phyloP scores from a whole-genome alignment of 2,329 filamentous ascomycete genomes.

The Aspergillus brunneoviolaceus region DNA sequence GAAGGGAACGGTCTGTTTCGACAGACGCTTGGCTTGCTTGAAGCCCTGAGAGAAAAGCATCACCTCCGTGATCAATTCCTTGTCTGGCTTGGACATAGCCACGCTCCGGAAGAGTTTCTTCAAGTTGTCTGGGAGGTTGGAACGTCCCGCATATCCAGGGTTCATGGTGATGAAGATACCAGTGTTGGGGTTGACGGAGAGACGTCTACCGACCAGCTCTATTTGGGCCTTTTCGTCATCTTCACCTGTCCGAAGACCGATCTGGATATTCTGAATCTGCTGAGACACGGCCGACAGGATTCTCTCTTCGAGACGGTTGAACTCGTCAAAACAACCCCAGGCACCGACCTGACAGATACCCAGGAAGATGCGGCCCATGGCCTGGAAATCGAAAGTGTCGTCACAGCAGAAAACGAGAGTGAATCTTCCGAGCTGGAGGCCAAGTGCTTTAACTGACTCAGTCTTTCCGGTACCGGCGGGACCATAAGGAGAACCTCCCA shows the following conservation, averaged over 20 bases:
- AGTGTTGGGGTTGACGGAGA: constrained; percentile 87
- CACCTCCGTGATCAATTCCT: constrained; percentile 98
- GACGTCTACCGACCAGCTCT: constrained; percentile 86
- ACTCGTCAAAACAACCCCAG: constrained; percentile 99
- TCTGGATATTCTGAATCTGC: constrained; percentile 98
- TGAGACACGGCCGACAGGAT: constrained; percentile 98
- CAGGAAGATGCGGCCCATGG: constrained; percentile 98
- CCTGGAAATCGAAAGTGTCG: constrained; percentile 99
- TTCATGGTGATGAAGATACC: constrained; percentile 99
- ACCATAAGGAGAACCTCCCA: constrained; percentile 95
- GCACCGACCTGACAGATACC: constrained; percentile 98
- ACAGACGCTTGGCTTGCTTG: constrained; percentile 89
- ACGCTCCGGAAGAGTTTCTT: constrained; percentile 99
- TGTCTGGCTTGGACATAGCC: constrained; percentile 99
- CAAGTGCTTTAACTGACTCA: constrained; percentile 96
- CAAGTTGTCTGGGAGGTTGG: constrained; percentile 95
- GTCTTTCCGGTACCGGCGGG: constrained; percentile 98
- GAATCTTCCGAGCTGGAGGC: constrained; percentile 93
- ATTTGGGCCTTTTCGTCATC: constrained; percentile 85
- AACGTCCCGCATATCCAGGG: constrained; percentile 95
- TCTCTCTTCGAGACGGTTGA: constrained; percentile 96
- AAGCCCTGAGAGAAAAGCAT: constrained; percentile 99
- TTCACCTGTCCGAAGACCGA: constrained; percentile 81
- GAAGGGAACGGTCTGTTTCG: constrained; percentile 95
- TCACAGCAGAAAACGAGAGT: constrained; percentile 99